Evolutionary conservation across 805 yeast genomes (phyloP), one percentile per base, ranked within the genome.

Genomic region (Jamesozyma jinghongensis): DNA sequence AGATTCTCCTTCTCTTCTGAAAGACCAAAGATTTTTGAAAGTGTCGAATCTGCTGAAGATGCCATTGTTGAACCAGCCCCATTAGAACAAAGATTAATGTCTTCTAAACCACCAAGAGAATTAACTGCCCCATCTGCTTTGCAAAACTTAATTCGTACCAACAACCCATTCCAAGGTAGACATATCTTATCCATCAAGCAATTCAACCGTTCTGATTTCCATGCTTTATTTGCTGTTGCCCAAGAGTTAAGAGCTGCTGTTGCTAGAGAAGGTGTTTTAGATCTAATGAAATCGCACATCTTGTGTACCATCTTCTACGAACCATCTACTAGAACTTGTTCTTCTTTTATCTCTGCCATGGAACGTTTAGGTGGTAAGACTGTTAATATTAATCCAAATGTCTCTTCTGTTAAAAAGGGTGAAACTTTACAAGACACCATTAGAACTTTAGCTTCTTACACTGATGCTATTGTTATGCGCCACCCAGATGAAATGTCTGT

Each of bases 321-420:
- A 70, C 98, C 99, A 52, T 86, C 96, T 5, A 94, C 99, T 31
- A 78, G 99, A 68, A 92, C 99, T 27, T 78, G 94, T 16, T 79
- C 97, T 18, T 92, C 97, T 1, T 94, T 94, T 62, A 95, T 92
- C 63, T 96, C 96, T 54, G 99, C 99, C 45, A 92, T 92, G 98
- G 97, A 92, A 73, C 84, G 99, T 70, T 74, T 92, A 55, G 99
- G 99, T 64, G 99, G 99, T 61, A 79, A 95, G 66, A 95, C 87
- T 52, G 84, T 94, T 51, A 75, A 94, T 41, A 83, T 92, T 49
- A 74, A 84, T 47, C 83, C 92, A 45, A 78, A 75, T 49, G 74
- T 87, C 27, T 88, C 97, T n/a, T 85, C 96, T 19, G 96, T 88
- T 37, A 85, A 86, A 71, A 92, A 92, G 74, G 99, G 99, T 52